Evolutionary conservation across 805 yeast genomes (phyloP).

Genomic region (Scheffersomyces amazonensis): DNA sequence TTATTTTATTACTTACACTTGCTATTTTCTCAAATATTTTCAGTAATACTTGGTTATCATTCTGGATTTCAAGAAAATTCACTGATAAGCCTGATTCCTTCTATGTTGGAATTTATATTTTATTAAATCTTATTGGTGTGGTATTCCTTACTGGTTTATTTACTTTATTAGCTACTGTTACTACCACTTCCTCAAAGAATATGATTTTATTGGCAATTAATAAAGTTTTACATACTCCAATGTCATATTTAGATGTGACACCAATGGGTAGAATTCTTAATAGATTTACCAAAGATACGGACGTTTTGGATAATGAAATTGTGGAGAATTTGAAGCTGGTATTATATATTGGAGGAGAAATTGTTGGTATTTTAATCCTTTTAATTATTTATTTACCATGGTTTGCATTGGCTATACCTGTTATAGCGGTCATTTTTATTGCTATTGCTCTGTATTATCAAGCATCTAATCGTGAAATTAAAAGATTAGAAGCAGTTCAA

Average conservation of each 20-base stretch:
- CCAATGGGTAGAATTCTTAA: constrained; percentile 84
- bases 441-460: constrained; percentile 56
- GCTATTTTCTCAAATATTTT: constrained; percentile 49
- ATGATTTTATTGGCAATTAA: constrained; percentile 58
- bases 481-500: constrained; percentile 69
- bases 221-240: constrained; percentile 64
- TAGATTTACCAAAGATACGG: constrained; percentile 82
- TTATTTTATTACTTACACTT: constrained; percentile 5
- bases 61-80: constrained; percentile 65
- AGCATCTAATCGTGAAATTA: constrained; percentile 71
- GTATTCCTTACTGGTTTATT: constrained; percentile 40
- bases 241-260: constrained; percentile 75
- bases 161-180: constrained; percentile 41
- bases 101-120: constrained; percentile 68
- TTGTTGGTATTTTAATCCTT: constrained; percentile 58
- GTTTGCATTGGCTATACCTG: constrained; percentile 66
- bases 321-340: constrained; percentile 61
- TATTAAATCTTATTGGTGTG: constrained; percentile 49
- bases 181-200: constrained; percentile 48
- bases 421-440: constrained; percentile 43
- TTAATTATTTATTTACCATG: constrained; percentile 73
- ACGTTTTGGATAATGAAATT: constrained; percentile 71
- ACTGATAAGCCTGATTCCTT: constrained; percentile 41
- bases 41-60: constrained; percentile 75
- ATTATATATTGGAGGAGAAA: constrained; percentile 46